Evolutionary conservation across 805 yeast genomes (phyloP).

Genomic region (Millerozyma miso): DNA sequence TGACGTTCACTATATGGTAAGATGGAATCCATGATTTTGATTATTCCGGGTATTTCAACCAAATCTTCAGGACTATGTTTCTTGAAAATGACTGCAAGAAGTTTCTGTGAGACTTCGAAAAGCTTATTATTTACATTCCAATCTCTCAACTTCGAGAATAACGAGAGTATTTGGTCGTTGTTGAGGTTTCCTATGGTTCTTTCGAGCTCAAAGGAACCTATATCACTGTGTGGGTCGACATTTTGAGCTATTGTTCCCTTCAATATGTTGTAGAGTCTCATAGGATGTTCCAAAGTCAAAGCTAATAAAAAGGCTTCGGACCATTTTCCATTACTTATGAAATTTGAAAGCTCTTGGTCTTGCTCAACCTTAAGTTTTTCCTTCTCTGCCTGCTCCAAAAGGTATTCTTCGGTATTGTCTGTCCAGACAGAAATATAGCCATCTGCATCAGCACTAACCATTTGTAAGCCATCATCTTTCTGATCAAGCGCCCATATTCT

Average conservation of each 20-base stretch:
- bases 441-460: conserved; percentile 92
- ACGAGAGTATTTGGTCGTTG: conserved; percentile 51
- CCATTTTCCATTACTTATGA: conserved; percentile 73
- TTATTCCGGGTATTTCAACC: conserved; percentile 62
- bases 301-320: conserved; percentile 84
- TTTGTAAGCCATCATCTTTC: conserved; percentile 59
- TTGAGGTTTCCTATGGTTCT: conserved; percentile 53
- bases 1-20: conserved; percentile 90
- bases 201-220: conserved; percentile 63
- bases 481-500: conserved; percentile 88
- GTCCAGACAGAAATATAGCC: conserved; percentile 87
- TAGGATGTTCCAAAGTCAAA: conserved; percentile 82
- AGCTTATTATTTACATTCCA: conserved; percentile 92
- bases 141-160: conserved; percentile 78
- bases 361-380: conserved; percentile 65
- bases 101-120: conserved; percentile 74
- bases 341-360: conserved; percentile 82
- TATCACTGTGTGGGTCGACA: conserved; percentile 44
- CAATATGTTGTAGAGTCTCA: conserved; percentile 77
- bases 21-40: conserved; percentile 66
- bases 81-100: conserved; percentile 61
- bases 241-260: conserved; percentile 53
- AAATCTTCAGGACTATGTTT: conserved; percentile 53
- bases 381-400: conserved; percentile 44
- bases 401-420: conserved; percentile 77